Conservation (phyloP, 75 land plant species). For the Selaginella moellendorffii region DNA sequence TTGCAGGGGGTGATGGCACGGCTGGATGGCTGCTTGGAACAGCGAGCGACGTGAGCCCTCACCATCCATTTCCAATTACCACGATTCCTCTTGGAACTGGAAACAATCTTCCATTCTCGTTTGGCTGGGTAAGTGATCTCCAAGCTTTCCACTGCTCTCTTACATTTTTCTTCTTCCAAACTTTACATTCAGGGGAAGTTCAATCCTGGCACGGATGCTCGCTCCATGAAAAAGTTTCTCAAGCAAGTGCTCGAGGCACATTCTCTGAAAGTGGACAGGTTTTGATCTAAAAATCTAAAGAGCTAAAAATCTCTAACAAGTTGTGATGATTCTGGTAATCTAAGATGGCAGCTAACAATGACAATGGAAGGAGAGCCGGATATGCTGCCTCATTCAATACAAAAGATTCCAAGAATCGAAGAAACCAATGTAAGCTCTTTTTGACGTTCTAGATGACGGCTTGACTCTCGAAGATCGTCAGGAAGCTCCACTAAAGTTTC, state of each 20-base stretch:
- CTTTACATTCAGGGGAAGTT: conserved; percentile 84
- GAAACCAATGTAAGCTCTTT: too few relatives aligned
- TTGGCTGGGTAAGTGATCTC: conserved; percentile 96
- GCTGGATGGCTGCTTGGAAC: conserved; percentile 90
- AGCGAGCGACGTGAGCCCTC: conserved; percentile 61
- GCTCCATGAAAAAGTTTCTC: conserved; percentile 47
- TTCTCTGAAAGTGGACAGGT: conserved; percentile 86
- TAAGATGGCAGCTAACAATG: too few relatives aligned
- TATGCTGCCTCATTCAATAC: too few relatives aligned
- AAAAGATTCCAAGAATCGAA: too few relatives aligned
- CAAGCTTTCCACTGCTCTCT: too few relatives aligned
- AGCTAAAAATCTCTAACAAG: too few relatives aligned
- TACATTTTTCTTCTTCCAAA: too few relatives aligned
- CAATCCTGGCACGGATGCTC: conserved; percentile 71
- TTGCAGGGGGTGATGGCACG: conserved; percentile 98
- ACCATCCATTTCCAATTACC: conserved; percentile 66
- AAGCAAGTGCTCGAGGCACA: conserved; percentile 39
- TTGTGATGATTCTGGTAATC: too few relatives aligned
- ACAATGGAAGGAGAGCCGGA: too few relatives aligned
- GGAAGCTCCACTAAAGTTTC: conserved; percentile 64
- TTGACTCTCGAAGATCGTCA: too few relatives aligned
- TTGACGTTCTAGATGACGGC: too few relatives aligned
- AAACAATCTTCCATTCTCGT: conserved; percentile 85
- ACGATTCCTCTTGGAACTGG: conserved; percentile 91
- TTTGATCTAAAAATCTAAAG: too few relatives aligned